Evolutionary conservation across 352 stramenopile species (phyloP), one percentile per base, ranked within the genome.

Genomic region (Thalassiosira livingstoniorum): DNA sequence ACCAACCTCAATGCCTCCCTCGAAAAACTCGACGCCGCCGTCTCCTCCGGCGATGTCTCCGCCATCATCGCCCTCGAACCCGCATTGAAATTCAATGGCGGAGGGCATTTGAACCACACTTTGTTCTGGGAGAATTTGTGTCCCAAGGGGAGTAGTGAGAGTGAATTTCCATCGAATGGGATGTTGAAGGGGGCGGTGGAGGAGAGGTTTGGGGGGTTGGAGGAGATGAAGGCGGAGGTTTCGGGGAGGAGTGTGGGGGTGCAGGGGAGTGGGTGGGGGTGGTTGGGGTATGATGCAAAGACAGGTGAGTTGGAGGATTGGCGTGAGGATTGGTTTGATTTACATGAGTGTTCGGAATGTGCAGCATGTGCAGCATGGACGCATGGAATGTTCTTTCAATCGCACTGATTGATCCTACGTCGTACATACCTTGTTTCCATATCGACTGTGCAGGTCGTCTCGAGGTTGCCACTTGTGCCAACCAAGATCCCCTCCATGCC

Each of bases 61-160:
- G 95, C 93, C 72, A 94, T 98, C 72, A 97, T 98, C 80, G 92
- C 89, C 51, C 87, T 98, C 27, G 94, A 98, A 78, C 90, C 89
- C 15, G 96, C 96, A 42, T 91, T 99, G 58, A 97, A 98, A 82
- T 99, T 99, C 90, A 99, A 99, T 90, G 97, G 97, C 23, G 98
- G 97, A 15, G 97, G 97, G 70, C 97, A 99, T 88, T 87, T 99
- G 31, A 99, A 99, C 89, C 98, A 99, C 90, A 98, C 96, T 67
- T 96, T 99, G 78, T 99, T 99, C 90, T 99, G 97, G 97, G 97
- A 98, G 78, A 99, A 98, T 90, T 86, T 98, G 54, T 63, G 62
- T 71, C 27, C 81, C 73, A 73, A 81, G 47, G 78, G 51, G 13
- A 67, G 31, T 4, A 79, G 29, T 3, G 68, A 66, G 18, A 79